Conservation (phyloP, 1,139 yeast genomes). For the Geotrichum restrictum region DNA sequence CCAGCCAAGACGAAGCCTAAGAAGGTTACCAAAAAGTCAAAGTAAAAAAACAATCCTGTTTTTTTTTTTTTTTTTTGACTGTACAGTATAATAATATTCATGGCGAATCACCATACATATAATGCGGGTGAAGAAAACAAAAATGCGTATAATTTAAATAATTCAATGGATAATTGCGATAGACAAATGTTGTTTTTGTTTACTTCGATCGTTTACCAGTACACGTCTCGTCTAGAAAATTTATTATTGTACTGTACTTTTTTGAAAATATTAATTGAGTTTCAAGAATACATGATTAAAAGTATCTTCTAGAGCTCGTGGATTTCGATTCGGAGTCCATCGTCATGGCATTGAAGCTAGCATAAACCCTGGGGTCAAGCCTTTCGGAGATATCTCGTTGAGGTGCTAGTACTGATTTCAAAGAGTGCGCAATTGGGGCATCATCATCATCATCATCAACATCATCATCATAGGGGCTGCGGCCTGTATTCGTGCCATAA, state of each 20-base stretch:
- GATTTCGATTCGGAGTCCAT: conserved; percentile 10
- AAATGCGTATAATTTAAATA: background rate
- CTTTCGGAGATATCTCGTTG: background rate
- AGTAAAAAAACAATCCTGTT: background rate
- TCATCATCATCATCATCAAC: conserved; percentile 5
- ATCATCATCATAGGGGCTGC: conserved; percentile 2
- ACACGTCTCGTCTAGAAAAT: too few relatives aligned
- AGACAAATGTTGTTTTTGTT: too few relatives aligned
- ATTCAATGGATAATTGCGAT: too few relatives aligned
- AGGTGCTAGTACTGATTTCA: background rate
- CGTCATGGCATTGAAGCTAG: conserved; percentile 18
- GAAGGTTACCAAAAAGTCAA: conserved; percentile 7
- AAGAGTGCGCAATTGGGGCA: background rate
- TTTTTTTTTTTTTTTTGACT: too few relatives aligned
- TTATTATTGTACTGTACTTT: too few relatives aligned
- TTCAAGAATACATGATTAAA: background rate
- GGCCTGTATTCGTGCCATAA: conserved; percentile 1
- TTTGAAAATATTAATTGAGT: background rate
- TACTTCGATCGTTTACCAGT: too few relatives aligned
- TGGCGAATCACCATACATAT: background rate
- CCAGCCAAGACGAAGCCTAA: conserved; percentile 9
- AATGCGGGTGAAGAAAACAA: background rate
- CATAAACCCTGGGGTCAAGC: conserved; percentile 19
- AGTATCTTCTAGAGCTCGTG: conserved; percentile 8
- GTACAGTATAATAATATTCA: background rate